These are phyloP conservation scores for Echinosophora koreensis DNA, from an alignment of 306 rosid genomes.

Conservation along the genomic window DNA sequence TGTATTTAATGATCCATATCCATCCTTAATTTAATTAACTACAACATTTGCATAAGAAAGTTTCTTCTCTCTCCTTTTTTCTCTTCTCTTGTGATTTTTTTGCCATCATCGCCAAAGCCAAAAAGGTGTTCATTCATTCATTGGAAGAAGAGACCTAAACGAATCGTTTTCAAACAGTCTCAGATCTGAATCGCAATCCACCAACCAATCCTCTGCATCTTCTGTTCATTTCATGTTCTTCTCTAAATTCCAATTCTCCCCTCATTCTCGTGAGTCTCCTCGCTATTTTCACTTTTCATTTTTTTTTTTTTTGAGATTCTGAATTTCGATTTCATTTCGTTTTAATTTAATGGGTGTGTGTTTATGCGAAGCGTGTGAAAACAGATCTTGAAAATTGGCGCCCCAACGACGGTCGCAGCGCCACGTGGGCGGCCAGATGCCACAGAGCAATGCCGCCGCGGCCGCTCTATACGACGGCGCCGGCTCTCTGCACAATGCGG, in stretches of 20 bases:
- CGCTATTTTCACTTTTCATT: neutral
- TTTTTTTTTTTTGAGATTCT: neutral
- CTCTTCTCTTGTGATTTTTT: slow-evolving; percentile 31
- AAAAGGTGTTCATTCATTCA: slow-evolving; percentile 19
- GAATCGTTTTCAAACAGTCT: slow-evolving; percentile 46
- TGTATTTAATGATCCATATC: slow-evolving; percentile 3
- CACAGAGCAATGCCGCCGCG: slow-evolving; percentile 94
- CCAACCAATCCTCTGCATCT: slow-evolving; percentile 1
- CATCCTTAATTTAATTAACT: slow-evolving; percentile 21
- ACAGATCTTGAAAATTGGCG: slow-evolving; percentile 99
- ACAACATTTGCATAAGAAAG: slow-evolving; percentile 17
- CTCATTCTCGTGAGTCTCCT: slow-evolving; percentile 64
- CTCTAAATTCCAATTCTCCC: slow-evolving; percentile 56
- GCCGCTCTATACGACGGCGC: slow-evolving; percentile 75
- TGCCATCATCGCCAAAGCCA: slow-evolving; percentile 44
- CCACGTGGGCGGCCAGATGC: slow-evolving; percentile 99
- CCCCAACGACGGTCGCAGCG: slow-evolving; percentile 99
- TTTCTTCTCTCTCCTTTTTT: neutral
- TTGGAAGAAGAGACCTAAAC: slow-evolving; percentile 25
- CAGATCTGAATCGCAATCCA: slow-evolving; percentile 70
- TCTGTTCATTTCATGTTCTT: slow-evolving; percentile 79
- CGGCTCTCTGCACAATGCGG: slow-evolving; percentile 74
- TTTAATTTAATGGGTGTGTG: slow-evolving; percentile 4
- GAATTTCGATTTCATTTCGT: neutral
- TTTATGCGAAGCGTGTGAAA: slow-evolving; percentile 56